phyloP scores from a whole-genome alignment of 768 basidiomycete genomes.

The Suillus variegatus region DNA sequence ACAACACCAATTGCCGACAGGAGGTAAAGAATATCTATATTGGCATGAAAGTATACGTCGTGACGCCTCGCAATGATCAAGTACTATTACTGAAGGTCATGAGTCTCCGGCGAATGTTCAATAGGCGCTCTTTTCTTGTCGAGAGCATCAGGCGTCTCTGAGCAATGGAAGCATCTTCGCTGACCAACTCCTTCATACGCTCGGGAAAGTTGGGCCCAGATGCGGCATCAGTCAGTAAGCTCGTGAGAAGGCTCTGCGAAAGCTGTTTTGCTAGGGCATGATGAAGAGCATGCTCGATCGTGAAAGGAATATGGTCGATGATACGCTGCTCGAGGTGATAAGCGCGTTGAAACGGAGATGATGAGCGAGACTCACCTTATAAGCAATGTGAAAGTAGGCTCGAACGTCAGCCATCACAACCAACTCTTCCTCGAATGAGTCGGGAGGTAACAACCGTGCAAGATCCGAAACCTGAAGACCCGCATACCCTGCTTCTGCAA shows the following conservation, averaged over 20 bases:
- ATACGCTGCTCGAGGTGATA: constrained; percentile 42
- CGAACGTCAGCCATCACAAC: constrained; percentile 48
- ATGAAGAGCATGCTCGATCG: constrained; percentile 48
- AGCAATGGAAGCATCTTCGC: constrained; percentile 44
- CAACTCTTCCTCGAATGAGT: constrained; percentile 39
- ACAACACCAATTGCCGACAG: neutral
- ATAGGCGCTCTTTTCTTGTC: constrained; percentile 36
- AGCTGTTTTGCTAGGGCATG: constrained; percentile 38
- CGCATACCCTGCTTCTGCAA: constrained; percentile 34
- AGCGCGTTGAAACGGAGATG: neutral
- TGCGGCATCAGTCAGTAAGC: constrained; percentile 26
- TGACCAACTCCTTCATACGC: constrained; percentile 42
- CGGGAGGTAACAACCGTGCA: constrained; percentile 16
- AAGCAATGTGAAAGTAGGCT: constrained; percentile 52
- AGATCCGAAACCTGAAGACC: constrained; percentile 21
- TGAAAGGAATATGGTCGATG: constrained; percentile 54
- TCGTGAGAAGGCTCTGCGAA: constrained; percentile 36
- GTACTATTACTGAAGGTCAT: constrained; percentile 21
- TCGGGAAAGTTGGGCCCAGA: constrained; percentile 20
- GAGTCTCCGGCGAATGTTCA: constrained; percentile 40
- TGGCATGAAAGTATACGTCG: neutral
- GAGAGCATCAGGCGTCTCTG: constrained; percentile 36
- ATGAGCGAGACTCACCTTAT: constrained; percentile 37
- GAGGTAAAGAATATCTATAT: neutral
- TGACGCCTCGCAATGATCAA: neutral